Conservation (phyloP, 352 stramenopile genomes). For the Phytophthora fragariae region DNA sequence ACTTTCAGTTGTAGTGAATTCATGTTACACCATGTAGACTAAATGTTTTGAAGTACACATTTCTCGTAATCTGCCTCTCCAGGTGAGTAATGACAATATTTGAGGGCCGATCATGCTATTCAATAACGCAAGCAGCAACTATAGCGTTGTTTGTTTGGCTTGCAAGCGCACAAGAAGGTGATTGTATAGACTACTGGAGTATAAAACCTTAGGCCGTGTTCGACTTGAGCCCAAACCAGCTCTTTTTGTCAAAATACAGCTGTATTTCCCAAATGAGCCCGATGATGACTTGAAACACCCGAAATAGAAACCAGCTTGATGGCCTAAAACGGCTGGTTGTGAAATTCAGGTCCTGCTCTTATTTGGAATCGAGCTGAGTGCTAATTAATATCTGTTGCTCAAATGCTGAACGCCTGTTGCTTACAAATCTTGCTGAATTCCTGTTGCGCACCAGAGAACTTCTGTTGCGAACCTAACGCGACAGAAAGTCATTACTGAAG, state of each 20-base stretch:
- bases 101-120: no score
- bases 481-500: constrained; percentile 21
- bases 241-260: background rate
- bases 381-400: constrained; percentile 18
- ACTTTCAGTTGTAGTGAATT: no score
- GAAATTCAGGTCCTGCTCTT: background rate
- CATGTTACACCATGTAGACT: no score
- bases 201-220: background rate
- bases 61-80: no score
- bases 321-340: background rate
- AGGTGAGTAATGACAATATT: no score
- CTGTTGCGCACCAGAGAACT: background rate
- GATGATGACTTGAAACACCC: background rate
- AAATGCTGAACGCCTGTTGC: constrained; percentile 11
- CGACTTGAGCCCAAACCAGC: background rate
- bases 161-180: no score
- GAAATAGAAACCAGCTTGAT: background rate
- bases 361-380: background rate
- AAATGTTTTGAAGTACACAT: no score
- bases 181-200: no score
- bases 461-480: constrained; percentile 6
- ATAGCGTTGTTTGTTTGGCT: no score
- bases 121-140: no score
- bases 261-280: background rate
- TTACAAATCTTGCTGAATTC: background rate